phyloP scores from a whole-genome alignment of 2,329 filamentous ascomycete species.

The Exophiala sp. region DNA sequence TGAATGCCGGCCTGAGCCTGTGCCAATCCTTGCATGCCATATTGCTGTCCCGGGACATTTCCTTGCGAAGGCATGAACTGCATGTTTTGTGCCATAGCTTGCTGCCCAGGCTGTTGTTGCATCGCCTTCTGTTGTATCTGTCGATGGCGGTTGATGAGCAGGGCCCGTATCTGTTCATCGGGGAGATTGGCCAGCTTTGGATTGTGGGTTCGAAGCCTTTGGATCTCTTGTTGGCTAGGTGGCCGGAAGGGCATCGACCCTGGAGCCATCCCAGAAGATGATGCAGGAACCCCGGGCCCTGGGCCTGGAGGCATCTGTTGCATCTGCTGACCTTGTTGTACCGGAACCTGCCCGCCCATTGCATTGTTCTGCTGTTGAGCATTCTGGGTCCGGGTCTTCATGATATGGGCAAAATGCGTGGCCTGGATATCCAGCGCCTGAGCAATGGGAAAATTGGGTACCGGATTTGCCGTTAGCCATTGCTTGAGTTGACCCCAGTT shows the following conservation, averaged over 20 bases:
- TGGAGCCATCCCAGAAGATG: constrained; percentile 8
- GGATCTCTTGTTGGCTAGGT: constrained; percentile 19
- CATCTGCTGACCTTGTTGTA: constrained; percentile 13
- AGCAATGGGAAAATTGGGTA: constrained; percentile 18
- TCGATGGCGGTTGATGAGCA: constrained; percentile 21
- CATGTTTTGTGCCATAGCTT: constrained; percentile 17
- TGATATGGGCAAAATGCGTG: constrained; percentile 21
- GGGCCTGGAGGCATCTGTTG: constrained; percentile 7
- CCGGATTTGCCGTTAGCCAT: constrained; percentile 21
- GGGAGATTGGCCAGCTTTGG: constrained; percentile 17
- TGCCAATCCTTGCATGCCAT: constrained; percentile 6
- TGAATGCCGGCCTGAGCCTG: constrained; percentile 5
- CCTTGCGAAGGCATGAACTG: constrained; percentile 14
- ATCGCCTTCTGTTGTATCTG: constrained; percentile 19
- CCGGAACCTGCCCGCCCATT: constrained; percentile 7
- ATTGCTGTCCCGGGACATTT: constrained; percentile 12
- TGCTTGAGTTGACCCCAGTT: constrained; percentile 26
- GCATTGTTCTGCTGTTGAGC: constrained; percentile 18
- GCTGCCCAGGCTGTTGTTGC: constrained; percentile 18
- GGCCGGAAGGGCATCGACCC: constrained; percentile 11
- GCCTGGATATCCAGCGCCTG: constrained; percentile 24
- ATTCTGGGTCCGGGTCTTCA: constrained; percentile 21
- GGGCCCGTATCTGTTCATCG: constrained; percentile 23
- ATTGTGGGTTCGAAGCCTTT: constrained; percentile 18
- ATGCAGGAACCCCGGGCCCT: constrained; percentile 10